A percentile compares a stretch with the other conserved stretches of the same genome.
Evolutionary conservation across 208 protist species (phyloP).

Genomic region (Angomonas deanei): DNA sequence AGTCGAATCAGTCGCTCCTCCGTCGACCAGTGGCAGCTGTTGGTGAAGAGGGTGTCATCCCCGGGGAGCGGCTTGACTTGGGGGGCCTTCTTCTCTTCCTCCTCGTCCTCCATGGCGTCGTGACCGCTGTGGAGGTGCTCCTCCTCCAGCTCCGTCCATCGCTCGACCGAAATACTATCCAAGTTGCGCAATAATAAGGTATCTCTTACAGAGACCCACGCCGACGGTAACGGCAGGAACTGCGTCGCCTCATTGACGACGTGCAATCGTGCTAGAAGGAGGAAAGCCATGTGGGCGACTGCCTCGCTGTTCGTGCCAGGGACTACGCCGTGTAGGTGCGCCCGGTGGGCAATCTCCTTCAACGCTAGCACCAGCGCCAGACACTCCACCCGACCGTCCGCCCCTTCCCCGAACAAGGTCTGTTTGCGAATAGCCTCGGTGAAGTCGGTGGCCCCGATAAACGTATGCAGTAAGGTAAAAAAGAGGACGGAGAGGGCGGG

Average conservation of each 20-base stretch:
- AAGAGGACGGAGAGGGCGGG: slow-evolving; percentile 69
- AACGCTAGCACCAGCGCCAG: slow-evolving; percentile 63
- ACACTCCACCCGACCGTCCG: slow-evolving; percentile 27
- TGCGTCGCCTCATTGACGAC: slow-evolving; percentile 54
- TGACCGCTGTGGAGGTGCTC: neutral
- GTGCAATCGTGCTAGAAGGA: slow-evolving; percentile 61
- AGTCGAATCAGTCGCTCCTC: slow-evolving; percentile 53
- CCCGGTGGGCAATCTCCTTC: slow-evolving; percentile 66
- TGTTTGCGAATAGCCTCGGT: slow-evolving; percentile 34
- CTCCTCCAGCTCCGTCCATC: slow-evolving; percentile 21
- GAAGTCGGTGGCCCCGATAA: slow-evolving; percentile 69
- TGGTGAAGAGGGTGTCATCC: slow-evolving; percentile 32
- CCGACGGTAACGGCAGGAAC: slow-evolving; percentile 36
- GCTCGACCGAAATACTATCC: slow-evolving; percentile 19
- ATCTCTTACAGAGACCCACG: slow-evolving; percentile 52
- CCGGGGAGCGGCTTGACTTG: slow-evolving; percentile 19
- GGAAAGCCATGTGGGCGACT: slow-evolving; percentile 59
- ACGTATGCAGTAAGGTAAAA: slow-evolving; percentile 69
- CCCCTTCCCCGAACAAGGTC: neutral
- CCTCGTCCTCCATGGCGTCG: slow-evolving; percentile 3
- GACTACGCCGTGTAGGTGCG: slow-evolving; percentile 69
- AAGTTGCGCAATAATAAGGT: slow-evolving; percentile 11
- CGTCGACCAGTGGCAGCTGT: slow-evolving; percentile 37
- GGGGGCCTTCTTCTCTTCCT: slow-evolving; percentile 1
- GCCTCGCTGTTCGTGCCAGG: slow-evolving; percentile 56